phyloP scores from a whole-genome alignment of 495 filamentous ascomycete species.

The Neurospora pannonica region DNA sequence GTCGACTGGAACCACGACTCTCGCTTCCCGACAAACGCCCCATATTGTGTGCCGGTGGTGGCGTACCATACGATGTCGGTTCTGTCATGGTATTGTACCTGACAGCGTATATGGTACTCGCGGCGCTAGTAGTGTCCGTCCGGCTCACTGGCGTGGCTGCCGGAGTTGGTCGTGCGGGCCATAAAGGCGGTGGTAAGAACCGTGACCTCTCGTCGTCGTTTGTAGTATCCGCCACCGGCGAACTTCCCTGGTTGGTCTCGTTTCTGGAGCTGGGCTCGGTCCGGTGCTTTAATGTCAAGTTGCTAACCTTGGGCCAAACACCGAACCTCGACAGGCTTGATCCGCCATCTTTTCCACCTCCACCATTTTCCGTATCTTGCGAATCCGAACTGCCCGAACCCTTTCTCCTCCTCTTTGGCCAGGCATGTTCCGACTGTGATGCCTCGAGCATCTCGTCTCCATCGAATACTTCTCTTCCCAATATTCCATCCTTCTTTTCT shows the following conservation, averaged over 20 bases:
- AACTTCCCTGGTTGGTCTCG: neutral
- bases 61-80: slow-evolving; percentile 42
- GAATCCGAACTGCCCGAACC: slow-evolving; percentile 20
- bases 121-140: slow-evolving; percentile 57
- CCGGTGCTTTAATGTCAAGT: slow-evolving; percentile 33
- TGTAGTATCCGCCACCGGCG: neutral
- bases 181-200: slow-evolving; percentile 35
- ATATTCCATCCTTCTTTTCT: slow-evolving; percentile 89
- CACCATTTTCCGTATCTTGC: slow-evolving; percentile 14
- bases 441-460: slow-evolving; percentile 92
- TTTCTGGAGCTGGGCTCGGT: slow-evolving; percentile 14
- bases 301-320: slow-evolving; percentile 38
- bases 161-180: slow-evolving; percentile 54
- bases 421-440: slow-evolving; percentile 39
- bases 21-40: slow-evolving; percentile 20
- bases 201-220: slow-evolving; percentile 25
- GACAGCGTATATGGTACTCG: slow-evolving; percentile 78
- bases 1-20: slow-evolving; percentile 21
- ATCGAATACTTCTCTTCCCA: slow-evolving; percentile 91
- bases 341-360: slow-evolving; percentile 9
- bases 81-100: slow-evolving; percentile 70
- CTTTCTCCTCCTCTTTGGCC: slow-evolving; percentile 27
- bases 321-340: slow-evolving; percentile 23
- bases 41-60: slow-evolving; percentile 25
- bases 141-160: slow-evolving; percentile 64